Percentiles rank a stretch among this genome's conserved stretches.
These are phyloP conservation scores for Gossypium bickii DNA, from an alignment of 345 rosid species.

Conservation along the genomic window DNA sequence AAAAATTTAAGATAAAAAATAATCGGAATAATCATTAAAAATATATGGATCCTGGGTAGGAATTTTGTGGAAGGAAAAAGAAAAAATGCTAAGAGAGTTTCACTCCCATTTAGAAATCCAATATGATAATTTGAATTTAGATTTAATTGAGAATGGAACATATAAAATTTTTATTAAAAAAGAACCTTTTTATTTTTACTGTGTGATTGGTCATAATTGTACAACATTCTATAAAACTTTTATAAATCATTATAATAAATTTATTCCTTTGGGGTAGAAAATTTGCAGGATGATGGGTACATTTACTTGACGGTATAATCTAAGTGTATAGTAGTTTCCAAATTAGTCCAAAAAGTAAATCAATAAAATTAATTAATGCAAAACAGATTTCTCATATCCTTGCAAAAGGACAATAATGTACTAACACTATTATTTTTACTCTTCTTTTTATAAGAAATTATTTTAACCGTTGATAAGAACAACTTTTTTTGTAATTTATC, in stretches of 20 bases:
- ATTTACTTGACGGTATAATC: neutral
- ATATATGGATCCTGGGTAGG: too few relatives aligned
- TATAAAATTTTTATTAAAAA: too few relatives aligned
- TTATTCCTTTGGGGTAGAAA: neutral
- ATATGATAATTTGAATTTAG: too few relatives aligned
- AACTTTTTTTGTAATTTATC: neutral
- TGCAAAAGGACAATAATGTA: neutral
- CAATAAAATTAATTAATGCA: neutral
- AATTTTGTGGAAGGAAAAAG: too few relatives aligned
- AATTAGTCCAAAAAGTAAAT: neutral
- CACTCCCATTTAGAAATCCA: too few relatives aligned
- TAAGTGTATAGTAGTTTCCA: neutral
- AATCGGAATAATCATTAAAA: too few relatives aligned
- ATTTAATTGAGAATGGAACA: neutral
- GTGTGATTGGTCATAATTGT: neutral
- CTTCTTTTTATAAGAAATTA: too few relatives aligned
- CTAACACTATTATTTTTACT: neutral
- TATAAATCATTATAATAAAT: neutral
- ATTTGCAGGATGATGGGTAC: neutral
- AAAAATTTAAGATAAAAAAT: too few relatives aligned
- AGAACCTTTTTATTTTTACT: neutral
- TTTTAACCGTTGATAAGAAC: neutral
- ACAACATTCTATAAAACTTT: neutral
- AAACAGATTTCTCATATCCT: neutral
- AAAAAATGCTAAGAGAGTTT: too few relatives aligned